phyloP scores from a whole-genome alignment of 176 grass and related monocot genomes.

The Oryza meyeriana region DNA sequence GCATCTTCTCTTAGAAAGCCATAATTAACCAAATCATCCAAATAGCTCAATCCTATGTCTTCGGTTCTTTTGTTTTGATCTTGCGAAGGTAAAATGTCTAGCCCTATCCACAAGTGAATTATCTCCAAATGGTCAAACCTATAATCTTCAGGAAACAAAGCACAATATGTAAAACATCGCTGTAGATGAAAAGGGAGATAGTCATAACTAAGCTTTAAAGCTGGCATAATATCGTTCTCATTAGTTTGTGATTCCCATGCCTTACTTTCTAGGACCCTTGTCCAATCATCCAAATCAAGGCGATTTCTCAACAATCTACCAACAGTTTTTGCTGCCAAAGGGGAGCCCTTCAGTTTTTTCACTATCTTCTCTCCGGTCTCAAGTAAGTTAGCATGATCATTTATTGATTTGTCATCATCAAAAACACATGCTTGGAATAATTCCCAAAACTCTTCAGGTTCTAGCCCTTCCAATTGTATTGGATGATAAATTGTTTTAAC shows the following conservation, averaged over 20 bases:
- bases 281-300: background rate
- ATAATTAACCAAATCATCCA: background rate
- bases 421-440: slow-evolving; percentile 8
- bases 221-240: slow-evolving; percentile 24
- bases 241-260: slow-evolving; percentile 9
- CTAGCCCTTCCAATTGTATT: background rate
- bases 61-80: background rate
- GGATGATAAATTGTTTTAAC: background rate
- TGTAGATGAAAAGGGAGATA: slow-evolving; percentile 24
- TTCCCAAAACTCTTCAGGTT: background rate
- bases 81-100: background rate
- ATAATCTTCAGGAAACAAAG: slow-evolving; percentile 28
- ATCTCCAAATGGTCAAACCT: background rate
- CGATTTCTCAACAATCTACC: background rate
- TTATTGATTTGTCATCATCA: background rate
- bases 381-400: background rate
- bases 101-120: slow-evolving; percentile 28
- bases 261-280: slow-evolving; percentile 3
- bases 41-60: background rate
- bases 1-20: background rate
- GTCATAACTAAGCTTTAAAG: slow-evolving; percentile 34
- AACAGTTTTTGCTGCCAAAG: background rate
- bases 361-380: background rate
- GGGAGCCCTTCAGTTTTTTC: background rate
- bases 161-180: slow-evolving; percentile 19